These are phyloP conservation scores for Exophiala calicioides DNA, from an alignment of 2,329 filamentous ascomycete genomes.

Conservation along the genomic window DNA sequence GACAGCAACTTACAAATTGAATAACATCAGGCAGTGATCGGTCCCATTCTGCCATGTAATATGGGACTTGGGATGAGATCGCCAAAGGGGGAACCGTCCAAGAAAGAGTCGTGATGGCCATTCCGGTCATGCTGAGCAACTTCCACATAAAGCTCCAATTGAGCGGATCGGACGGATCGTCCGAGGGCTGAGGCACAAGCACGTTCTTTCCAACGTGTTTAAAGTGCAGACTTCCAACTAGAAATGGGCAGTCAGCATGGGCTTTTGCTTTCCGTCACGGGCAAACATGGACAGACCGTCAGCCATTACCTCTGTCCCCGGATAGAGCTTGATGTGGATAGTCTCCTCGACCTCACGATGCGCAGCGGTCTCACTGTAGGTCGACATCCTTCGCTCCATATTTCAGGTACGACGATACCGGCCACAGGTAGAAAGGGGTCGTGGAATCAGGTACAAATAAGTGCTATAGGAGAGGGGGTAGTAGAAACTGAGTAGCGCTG, in stretches of 20 bases:
- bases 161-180: conserved; percentile 41
- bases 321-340: conserved; percentile 8
- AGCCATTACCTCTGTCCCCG: conserved; percentile 17
- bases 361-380: conserved; percentile 3
- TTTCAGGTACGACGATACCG: neutral
- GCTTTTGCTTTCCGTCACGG: neutral
- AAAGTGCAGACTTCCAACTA: conserved; percentile 23
- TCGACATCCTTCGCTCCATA: conserved; percentile 6
- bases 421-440: too few species aligned
- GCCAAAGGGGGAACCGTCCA: conserved; percentile 13
- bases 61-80: conserved; percentile 16
- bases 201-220: conserved; percentile 44
- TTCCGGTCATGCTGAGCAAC: conserved; percentile 34
- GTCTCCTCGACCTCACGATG: conserved; percentile 12
- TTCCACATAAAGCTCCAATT: conserved; percentile 42
- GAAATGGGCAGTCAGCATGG: conserved; percentile 1
- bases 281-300: neutral
- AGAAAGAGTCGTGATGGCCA: conserved; percentile 10
- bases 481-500: too few species aligned
- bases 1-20: conserved; percentile 14
- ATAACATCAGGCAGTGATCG: conserved; percentile 12
- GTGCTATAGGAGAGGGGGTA: neutral
- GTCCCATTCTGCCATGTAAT: conserved; percentile 19
- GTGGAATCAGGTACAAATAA: neutral
- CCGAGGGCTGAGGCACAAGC: conserved; percentile 41